These are phyloP conservation scores for Hypsizygus ulmarius DNA, from an alignment of 1,284 basidiomycete species.

Conservation along the genomic window DNA sequence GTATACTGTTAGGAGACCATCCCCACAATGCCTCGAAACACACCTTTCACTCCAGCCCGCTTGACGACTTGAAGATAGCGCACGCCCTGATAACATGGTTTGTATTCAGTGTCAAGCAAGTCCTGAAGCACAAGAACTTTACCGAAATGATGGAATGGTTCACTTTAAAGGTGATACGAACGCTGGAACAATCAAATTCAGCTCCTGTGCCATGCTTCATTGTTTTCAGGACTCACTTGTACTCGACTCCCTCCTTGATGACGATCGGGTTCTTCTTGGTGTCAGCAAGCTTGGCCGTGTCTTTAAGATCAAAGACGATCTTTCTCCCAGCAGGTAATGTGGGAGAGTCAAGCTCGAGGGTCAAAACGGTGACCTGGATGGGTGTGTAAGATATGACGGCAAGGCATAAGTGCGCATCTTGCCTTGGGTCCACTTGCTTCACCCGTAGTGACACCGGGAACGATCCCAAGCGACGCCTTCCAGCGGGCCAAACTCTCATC, in stretches of 20 bases:
- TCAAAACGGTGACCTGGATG: constrained; percentile 61
- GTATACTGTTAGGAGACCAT: not conserved
- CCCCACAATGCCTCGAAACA: not conserved
- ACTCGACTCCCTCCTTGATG: constrained; percentile 85
- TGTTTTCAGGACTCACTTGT: constrained; percentile 53
- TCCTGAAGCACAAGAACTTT: constrained; percentile 22
- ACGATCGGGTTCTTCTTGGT: constrained; percentile 69
- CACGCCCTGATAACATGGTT: constrained; percentile 52
- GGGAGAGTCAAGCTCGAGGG: constrained; percentile 66
- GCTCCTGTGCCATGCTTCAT: not conserved
- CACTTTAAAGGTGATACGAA: constrained; percentile 76
- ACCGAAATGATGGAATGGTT: constrained; percentile 86
- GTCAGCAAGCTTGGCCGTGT: constrained; percentile 44
- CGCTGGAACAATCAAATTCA: constrained; percentile 40
- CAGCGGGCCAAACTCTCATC: constrained; percentile 86
- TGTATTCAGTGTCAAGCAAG: constrained; percentile 6
- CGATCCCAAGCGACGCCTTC: constrained; percentile 88
- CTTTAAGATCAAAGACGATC: constrained; percentile 55
- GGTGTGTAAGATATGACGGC: constrained; percentile 2
- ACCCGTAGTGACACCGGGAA: constrained; percentile 44
- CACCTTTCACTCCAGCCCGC: constrained; percentile 68
- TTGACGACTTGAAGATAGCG: constrained; percentile 87
- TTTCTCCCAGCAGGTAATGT: constrained; percentile 64
- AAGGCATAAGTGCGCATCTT: not conserved
- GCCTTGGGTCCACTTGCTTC: constrained; percentile 64